Evolutionary conservation across 495 filamentous ascomycete species (phyloP).

Genomic region (Aspergillus affinis): DNA sequence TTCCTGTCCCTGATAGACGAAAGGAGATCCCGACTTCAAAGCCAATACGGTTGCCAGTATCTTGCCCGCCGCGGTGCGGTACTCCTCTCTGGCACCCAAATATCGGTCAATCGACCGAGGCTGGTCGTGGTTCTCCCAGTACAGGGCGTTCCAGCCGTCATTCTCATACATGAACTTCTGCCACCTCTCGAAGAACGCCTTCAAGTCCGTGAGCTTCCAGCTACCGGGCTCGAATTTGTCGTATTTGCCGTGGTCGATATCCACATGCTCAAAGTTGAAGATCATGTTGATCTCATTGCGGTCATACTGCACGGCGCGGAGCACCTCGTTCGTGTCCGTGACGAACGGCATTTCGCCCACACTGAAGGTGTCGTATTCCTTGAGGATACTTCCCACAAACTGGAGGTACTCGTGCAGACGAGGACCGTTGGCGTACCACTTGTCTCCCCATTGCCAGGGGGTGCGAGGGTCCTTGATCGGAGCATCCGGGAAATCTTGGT

Average conservation of each 20-base stretch:
- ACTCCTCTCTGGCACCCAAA: slow-evolving; percentile 46
- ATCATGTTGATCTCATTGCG: slow-evolving; percentile 71
- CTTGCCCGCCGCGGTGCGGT: slow-evolving; percentile 53
- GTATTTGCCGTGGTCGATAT: slow-evolving; percentile 55
- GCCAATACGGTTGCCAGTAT: slow-evolving; percentile 61
- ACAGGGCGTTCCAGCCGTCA: slow-evolving; percentile 70
- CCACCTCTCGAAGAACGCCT: slow-evolving; percentile 60
- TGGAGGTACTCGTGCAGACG: slow-evolving; percentile 63
- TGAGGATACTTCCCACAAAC: slow-evolving; percentile 64
- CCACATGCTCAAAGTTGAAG: slow-evolving; percentile 67
- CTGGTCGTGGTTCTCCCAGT: slow-evolving; percentile 75
- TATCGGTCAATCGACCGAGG: slow-evolving; percentile 63
- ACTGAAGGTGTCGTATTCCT: slow-evolving; percentile 64
- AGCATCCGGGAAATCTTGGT: slow-evolving; percentile 58
- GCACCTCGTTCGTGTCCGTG: slow-evolving; percentile 55
- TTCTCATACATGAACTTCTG: slow-evolving; percentile 68
- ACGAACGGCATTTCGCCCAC: slow-evolving; percentile 72
- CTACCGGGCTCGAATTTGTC: slow-evolving; percentile 51
- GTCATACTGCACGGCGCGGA: slow-evolving; percentile 56
- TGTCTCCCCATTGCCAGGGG: slow-evolving; percentile 54
- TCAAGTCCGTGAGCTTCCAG: slow-evolving; percentile 58
- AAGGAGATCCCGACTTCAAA: slow-evolving; percentile 65
- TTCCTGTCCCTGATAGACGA: slow-evolving; percentile 77
- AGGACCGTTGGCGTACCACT: slow-evolving; percentile 63
- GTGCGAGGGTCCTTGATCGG: slow-evolving; percentile 52